These are phyloP conservation scores for Colletotrichum phormii DNA, from an alignment of 2,329 filamentous ascomycete species.

Conservation along the genomic window DNA sequence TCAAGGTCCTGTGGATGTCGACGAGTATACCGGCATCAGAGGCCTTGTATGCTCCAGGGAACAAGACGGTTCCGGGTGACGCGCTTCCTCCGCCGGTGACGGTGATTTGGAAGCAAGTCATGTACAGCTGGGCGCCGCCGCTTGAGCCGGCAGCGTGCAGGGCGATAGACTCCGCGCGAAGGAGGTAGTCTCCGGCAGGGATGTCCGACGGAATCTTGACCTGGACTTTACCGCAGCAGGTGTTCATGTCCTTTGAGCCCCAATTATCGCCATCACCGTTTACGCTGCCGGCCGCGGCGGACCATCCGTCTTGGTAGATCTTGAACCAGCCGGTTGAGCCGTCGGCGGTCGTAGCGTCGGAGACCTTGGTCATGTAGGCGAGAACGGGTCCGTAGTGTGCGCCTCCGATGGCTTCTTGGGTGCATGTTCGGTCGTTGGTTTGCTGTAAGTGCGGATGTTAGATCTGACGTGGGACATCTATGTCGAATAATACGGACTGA, in stretches of 20 bases:
- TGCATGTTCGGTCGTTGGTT: slow-evolving; percentile 54
- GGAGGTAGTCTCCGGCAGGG: slow-evolving; percentile 63
- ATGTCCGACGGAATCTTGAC: slow-evolving; percentile 56
- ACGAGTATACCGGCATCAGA: slow-evolving; percentile 58
- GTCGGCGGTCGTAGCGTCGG: slow-evolving; percentile 56
- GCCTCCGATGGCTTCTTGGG: slow-evolving; percentile 62
- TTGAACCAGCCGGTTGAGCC: slow-evolving; percentile 63
- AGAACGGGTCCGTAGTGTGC: slow-evolving; percentile 63
- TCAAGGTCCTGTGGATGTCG: slow-evolving; percentile 57
- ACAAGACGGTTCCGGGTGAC: slow-evolving; percentile 39
- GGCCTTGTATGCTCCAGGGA: slow-evolving; percentile 35
- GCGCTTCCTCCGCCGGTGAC: slow-evolving; percentile 42
- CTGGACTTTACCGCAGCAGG: slow-evolving; percentile 30
- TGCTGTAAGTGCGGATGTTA: slow-evolving; percentile 42
- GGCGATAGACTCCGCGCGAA: slow-evolving; percentile 65
- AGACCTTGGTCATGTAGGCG: slow-evolving; percentile 61
- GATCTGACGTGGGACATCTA: not conserved
- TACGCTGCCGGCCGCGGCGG: slow-evolving; percentile 41
- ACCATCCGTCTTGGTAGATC: slow-evolving; percentile 56
- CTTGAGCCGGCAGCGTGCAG: slow-evolving; percentile 56
- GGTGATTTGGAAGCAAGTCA: slow-evolving; percentile 43
- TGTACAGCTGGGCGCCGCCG: slow-evolving; percentile 53
- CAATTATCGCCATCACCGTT: slow-evolving; percentile 46
- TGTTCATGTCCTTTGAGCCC: slow-evolving; percentile 37
- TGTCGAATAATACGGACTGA: not conserved